Evolutionary conservation across 2,329 filamentous ascomycete genomes (phyloP), one percentile per base, ranked within the genome.

Genomic region (Aspergillus fructus): DNA sequence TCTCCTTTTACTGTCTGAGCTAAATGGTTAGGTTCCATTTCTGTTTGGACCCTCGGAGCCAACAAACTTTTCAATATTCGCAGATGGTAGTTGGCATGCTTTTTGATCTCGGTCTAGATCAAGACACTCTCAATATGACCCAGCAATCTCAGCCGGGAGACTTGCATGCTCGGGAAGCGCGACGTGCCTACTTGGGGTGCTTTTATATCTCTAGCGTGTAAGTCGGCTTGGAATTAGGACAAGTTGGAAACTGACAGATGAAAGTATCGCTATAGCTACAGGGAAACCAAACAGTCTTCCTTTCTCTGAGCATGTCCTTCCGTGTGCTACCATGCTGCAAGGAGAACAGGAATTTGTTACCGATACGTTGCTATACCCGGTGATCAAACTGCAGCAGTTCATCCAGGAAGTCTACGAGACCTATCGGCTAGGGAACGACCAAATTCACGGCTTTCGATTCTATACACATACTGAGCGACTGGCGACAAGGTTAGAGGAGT

Each of bases 121-220:
- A 53, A 12, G 17, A n/a, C 2, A 37, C 21, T n/a, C 12, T 42
- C 3, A 21, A 39, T 21, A 24, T 47, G 27, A n/a, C 33, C 13
- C 11, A 27, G 2, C 1, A 9, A 2, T 1, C 51, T 24, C 13
- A n/a, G n/a, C 27, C 13, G 7, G 27, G 13, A n/a, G 51, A 53
- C 21, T 3, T 23, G 4, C 8, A 17, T 17, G 40, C 30, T 19
- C 27, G 21, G 12, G 51, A 53, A 39, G 30, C 13, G 12, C 47
- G 33, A 7, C 51, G 51, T 9, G 42, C 51, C 5, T 53, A 39
- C 39, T 24, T 53, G 5, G 51, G 51, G 5, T 53, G 51, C 42
- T 53, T 46, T 40, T 53, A 53, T 27, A 34, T 53, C 4, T 53
- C 51, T 3, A 53, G 51, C 51, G 19, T 47, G 51, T 53, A 47